Conservation (phyloP, 768 basidiomycete genomes). For the Mrakia hoshinonis region DNA sequence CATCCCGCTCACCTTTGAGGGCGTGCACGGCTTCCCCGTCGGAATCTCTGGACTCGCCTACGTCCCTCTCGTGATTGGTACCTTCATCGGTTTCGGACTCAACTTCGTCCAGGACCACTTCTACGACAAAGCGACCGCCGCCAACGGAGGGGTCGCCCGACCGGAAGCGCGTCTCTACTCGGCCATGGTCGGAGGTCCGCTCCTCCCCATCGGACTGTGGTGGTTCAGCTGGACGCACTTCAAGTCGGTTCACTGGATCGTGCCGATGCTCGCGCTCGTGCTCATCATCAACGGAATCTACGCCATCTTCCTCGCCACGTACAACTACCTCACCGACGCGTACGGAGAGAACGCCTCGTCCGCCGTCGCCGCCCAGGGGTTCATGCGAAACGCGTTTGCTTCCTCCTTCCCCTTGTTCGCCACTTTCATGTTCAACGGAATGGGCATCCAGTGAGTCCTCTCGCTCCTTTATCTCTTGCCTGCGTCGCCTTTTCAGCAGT, state of each 20-base stretch:
- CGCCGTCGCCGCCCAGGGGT: slow-evolving; percentile 23
- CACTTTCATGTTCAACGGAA: slow-evolving; percentile 22
- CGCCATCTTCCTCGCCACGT: slow-evolving; percentile 18
- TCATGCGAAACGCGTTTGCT: not conserved
- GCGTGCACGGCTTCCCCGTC: slow-evolving; percentile 32
- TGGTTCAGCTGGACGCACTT: slow-evolving; percentile 27
- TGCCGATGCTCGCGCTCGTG: slow-evolving; percentile 30
- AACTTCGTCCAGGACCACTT: slow-evolving; percentile 31
- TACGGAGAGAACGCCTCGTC: slow-evolving; percentile 23
- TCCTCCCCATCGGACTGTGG: slow-evolving; percentile 21
- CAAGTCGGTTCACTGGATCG: slow-evolving; percentile 21
- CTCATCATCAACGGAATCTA: slow-evolving; percentile 32
- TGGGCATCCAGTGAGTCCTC: not conserved
- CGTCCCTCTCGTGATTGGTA: slow-evolving; percentile 29
- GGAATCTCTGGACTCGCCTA: slow-evolving; percentile 32
- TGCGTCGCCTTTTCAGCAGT: not conserved
- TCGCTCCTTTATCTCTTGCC: not conserved
- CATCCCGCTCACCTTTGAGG: slow-evolving; percentile 32
- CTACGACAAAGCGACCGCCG: slow-evolving; percentile 31
- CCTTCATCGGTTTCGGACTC: slow-evolving; percentile 32
- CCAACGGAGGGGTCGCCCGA: slow-evolving; percentile 31
- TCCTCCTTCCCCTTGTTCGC: slow-evolving; percentile 17
- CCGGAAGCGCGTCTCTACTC: slow-evolving; percentile 33
- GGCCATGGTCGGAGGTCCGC: slow-evolving; percentile 1
- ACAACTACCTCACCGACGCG: slow-evolving; percentile 23